Evolutionary conservation across 2,329 filamentous ascomycete genomes (phyloP).

Genomic region (Stromatinia cepivora): DNA sequence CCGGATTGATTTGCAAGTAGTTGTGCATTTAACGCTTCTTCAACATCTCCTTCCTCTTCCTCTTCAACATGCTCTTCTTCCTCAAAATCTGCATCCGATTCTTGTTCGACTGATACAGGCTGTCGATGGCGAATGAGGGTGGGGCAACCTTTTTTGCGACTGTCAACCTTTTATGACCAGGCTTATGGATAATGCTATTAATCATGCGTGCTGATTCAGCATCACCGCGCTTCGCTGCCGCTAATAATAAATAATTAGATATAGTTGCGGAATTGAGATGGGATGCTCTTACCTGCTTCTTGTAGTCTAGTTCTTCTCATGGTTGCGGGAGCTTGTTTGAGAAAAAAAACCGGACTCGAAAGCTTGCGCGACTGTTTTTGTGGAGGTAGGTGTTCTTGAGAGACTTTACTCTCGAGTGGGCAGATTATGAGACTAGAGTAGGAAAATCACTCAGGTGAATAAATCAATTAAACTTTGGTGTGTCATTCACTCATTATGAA

Average conservation of each 20-base stretch:
- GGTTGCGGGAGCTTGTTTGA: not conserved
- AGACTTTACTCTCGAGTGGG: not conserved
- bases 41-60: not conserved
- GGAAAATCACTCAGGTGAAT: not conserved
- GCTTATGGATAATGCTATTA: not conserved
- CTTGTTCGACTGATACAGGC: not conserved
- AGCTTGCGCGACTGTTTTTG: not conserved
- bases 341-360: not conserved
- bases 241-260: not conserved
- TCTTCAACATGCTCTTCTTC: not conserved
- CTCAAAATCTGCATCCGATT: not conserved
- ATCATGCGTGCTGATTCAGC: not conserved
- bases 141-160: not conserved
- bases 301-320: not conserved
- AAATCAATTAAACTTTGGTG: not conserved
- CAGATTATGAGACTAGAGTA: not conserved
- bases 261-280: too few species aligned
- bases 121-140: not conserved
- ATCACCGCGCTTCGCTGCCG: not conserved
- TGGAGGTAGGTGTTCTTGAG: not conserved
- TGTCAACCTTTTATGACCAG: not conserved
- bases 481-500: not conserved
- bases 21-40: not conserved
- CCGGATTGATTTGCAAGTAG: conserved; percentile 4
- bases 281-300: not conserved